These are phyloP conservation scores for Neurospora sp. DNA, from an alignment of 495 filamentous ascomycete species.

Conservation along the genomic window DNA sequence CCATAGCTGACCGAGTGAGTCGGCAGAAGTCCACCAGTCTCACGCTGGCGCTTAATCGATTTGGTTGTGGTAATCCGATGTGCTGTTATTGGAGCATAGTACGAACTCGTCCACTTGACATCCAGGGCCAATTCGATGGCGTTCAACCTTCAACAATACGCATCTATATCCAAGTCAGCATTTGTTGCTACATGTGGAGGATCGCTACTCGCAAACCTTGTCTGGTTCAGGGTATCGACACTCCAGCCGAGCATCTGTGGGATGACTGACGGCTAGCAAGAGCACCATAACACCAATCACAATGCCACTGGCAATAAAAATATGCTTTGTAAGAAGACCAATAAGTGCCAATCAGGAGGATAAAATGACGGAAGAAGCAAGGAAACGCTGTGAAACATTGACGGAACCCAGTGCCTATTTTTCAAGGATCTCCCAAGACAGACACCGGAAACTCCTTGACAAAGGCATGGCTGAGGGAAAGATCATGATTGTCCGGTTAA, in stretches of 20 bases:
- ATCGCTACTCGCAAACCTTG: neutral
- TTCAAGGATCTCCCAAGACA: slow-evolving; percentile 1
- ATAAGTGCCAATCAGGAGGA: slow-evolving; percentile 1
- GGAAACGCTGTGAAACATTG: slow-evolving; percentile 5
- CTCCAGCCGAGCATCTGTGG: neutral
- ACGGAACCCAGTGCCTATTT: neutral
- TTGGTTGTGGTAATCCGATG: neutral
- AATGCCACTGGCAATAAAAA: neutral
- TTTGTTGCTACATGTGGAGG: neutral
- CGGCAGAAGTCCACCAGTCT: neutral
- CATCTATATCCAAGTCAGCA: neutral
- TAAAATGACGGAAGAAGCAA: neutral
- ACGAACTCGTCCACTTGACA: neutral
- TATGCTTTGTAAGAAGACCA: neutral
- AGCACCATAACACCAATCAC: neutral
- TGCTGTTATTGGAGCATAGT: neutral
- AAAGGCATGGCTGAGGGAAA: neutral
- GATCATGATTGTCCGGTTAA: neutral
- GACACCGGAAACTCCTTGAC: neutral
- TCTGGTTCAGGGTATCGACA: neutral
- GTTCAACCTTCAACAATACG: neutral
- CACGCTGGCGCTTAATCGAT: neutral
- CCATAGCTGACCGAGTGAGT: neutral
- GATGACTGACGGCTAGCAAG: neutral
- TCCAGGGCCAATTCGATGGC: neutral